These are phyloP conservation scores for Paramecium tetraurelia DNA, from an alignment of 73 alveolate species.

Conservation along the genomic window DNA sequence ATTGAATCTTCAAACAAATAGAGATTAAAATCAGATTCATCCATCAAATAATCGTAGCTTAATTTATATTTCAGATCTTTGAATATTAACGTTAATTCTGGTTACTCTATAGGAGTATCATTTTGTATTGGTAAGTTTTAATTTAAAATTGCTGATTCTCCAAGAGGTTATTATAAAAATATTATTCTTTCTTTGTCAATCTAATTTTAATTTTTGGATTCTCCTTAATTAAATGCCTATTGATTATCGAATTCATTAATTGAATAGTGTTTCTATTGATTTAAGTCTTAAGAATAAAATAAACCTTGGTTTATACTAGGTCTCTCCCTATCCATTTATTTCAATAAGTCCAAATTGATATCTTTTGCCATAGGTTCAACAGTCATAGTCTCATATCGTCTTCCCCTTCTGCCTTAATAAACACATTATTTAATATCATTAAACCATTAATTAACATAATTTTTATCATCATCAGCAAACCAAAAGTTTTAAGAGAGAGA, in stretches of 20 bases:
- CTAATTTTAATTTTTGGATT: not conserved
- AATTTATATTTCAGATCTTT: not conserved
- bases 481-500: not conserved
- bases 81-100: not conserved
- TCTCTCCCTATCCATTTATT: not conserved
- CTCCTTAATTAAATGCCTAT: not conserved
- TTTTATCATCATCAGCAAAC: not conserved
- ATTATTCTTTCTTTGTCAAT: not conserved
- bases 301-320: not conserved
- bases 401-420: not conserved
- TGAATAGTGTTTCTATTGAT: not conserved
- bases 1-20: not conserved
- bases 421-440: not conserved
- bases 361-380: not conserved
- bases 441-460: not conserved
- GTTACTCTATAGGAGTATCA: not conserved
- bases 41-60: not conserved
- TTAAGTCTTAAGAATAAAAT: not conserved
- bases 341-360: not conserved
- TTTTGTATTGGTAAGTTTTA: not conserved
- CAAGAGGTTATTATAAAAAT: not conserved
- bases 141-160: not conserved
- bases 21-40: not conserved
- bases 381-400: not conserved
- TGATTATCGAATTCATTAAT: not conserved